Conservation (phyloP, 1,284 basidiomycete species). For the Puccinia coronata region DNA sequence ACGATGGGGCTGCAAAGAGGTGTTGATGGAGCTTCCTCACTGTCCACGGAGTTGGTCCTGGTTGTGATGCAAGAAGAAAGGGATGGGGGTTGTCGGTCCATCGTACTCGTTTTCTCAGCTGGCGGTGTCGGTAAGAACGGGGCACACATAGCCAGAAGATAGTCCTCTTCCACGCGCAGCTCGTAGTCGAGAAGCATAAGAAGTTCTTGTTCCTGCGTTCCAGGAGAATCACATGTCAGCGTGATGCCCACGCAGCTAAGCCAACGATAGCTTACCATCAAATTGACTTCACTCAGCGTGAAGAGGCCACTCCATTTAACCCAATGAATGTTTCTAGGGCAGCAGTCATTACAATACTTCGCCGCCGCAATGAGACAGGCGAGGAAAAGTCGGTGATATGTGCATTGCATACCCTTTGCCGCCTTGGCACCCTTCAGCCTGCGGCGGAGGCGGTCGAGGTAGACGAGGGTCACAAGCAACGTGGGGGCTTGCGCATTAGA, state of each 20-base stretch:
- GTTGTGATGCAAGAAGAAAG: constrained; percentile 27
- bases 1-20: constrained; percentile 34
- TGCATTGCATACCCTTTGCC: constrained; percentile 70
- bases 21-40: constrained; percentile 10
- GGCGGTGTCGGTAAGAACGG: constrained; percentile 30
- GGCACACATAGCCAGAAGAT: constrained; percentile 39
- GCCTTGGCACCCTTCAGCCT: constrained; percentile 60
- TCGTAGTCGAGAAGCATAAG: constrained; percentile 44
- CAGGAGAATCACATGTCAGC: too few relatives aligned
- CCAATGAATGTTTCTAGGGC: constrained; percentile 62
- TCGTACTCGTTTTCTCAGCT: not conserved
- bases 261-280: constrained; percentile 27
- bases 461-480: constrained; percentile 85
- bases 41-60: constrained; percentile 7
- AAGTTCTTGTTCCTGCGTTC: constrained; percentile 38
- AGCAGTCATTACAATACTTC: constrained; percentile 96
- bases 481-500: constrained; percentile 88
- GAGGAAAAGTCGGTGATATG: constrained; percentile 90
- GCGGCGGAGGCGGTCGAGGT: constrained; percentile 80
- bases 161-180: constrained; percentile 27
- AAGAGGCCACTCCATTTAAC: constrained; percentile 47
- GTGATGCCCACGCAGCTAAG: too few relatives aligned
- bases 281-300: constrained; percentile 39
- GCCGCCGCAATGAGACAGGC: constrained; percentile 92
- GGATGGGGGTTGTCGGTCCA: constrained; percentile 24